These are phyloP conservation scores for Kuraishia piskuri DNA, from an alignment of 805 yeast genomes.

Conservation along the genomic window DNA sequence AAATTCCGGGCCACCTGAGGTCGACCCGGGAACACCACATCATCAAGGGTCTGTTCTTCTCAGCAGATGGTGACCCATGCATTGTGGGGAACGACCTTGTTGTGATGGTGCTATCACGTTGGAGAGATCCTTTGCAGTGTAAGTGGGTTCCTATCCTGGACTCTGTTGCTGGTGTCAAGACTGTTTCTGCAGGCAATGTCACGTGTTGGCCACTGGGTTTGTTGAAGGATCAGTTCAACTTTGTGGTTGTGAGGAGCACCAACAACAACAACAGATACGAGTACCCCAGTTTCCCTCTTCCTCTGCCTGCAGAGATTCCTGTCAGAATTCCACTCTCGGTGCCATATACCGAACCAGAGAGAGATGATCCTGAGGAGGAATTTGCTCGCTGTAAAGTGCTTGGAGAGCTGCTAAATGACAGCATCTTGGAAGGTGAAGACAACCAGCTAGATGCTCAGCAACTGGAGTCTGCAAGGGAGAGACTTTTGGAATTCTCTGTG, in stretches of 20 bases:
- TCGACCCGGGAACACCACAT: slow-evolving; percentile 19
- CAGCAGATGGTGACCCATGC: slow-evolving; percentile 86
- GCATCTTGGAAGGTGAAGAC: slow-evolving; percentile 32
- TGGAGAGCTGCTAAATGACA: slow-evolving; percentile 55
- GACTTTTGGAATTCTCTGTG: slow-evolving; percentile 42
- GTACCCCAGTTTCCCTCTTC: slow-evolving; percentile 79
- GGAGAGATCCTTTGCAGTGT: slow-evolving; percentile 73
- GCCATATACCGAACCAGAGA: slow-evolving; percentile 20
- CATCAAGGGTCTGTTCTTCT: slow-evolving; percentile 68
- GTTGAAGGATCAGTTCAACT: slow-evolving; percentile 58
- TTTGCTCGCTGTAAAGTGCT: slow-evolving; percentile 50
- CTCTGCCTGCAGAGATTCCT: slow-evolving; percentile 74
- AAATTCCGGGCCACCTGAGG: slow-evolving; percentile 4
- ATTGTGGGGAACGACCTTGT: slow-evolving; percentile 73
- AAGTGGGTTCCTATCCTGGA: slow-evolving; percentile 84
- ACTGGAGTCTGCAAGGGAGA: slow-evolving; percentile 32
- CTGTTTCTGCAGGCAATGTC: slow-evolving; percentile 49
- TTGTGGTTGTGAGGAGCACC: slow-evolving; percentile 66
- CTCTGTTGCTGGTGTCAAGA: slow-evolving; percentile 40
- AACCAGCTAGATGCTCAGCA: slow-evolving; percentile 13
- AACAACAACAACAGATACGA: slow-evolving; percentile 16
- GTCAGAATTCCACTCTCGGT: slow-evolving; percentile 52
- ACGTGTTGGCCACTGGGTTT: slow-evolving; percentile 86
- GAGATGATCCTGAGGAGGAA: slow-evolving; percentile 48
- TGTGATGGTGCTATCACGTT: slow-evolving; percentile 59